Conservation (phyloP, 1,139 yeast genomes). For the Schwanniomyces etchellsii region DNA sequence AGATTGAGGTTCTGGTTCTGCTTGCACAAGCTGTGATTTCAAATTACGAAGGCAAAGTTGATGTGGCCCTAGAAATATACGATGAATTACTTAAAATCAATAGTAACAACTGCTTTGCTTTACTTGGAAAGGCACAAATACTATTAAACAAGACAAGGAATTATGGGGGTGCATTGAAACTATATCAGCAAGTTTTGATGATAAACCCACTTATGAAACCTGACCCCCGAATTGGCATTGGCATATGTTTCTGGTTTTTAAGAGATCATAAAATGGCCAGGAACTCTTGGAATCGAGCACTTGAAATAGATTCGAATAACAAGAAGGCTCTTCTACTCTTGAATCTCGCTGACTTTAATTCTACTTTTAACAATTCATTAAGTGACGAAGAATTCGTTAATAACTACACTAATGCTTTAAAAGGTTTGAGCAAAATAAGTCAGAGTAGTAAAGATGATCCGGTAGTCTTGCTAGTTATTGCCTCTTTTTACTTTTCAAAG, state of each 20-base stretch:
- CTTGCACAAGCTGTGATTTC: slow-evolving; percentile 55
- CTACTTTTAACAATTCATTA: slow-evolving; percentile 51
- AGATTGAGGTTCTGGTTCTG: slow-evolving; percentile 33
- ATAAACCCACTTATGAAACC: slow-evolving; percentile 76
- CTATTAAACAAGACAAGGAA: slow-evolving; percentile 63
- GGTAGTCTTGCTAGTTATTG: slow-evolving; percentile 41
- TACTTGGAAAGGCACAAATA: slow-evolving; percentile 81
- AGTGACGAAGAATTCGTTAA: slow-evolving; percentile 55
- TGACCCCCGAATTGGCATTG: slow-evolving; percentile 93
- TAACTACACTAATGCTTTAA: slow-evolving; percentile 44
- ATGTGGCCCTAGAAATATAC: slow-evolving; percentile 61
- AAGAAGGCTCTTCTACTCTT: slow-evolving; percentile 62
- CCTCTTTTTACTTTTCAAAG: slow-evolving; percentile 55
- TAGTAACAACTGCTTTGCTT: slow-evolving; percentile 63
- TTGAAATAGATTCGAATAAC: slow-evolving; percentile 59
- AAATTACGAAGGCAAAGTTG: slow-evolving; percentile 46
- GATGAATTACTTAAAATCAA: slow-evolving; percentile 48
- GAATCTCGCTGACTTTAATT: slow-evolving; percentile 64
- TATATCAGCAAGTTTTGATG: slow-evolving; percentile 77
- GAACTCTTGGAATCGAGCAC: slow-evolving; percentile 76
- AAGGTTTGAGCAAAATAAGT: slow-evolving; percentile 23
- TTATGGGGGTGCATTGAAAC: slow-evolving; percentile 66
- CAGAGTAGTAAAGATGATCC: slow-evolving; percentile 22
- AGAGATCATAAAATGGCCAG: slow-evolving; percentile 74
- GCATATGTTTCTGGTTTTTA: slow-evolving; percentile 87